phyloP scores from a whole-genome alignment of 768 basidiomycete genomes.

The Suillus cothurnatus region DNA sequence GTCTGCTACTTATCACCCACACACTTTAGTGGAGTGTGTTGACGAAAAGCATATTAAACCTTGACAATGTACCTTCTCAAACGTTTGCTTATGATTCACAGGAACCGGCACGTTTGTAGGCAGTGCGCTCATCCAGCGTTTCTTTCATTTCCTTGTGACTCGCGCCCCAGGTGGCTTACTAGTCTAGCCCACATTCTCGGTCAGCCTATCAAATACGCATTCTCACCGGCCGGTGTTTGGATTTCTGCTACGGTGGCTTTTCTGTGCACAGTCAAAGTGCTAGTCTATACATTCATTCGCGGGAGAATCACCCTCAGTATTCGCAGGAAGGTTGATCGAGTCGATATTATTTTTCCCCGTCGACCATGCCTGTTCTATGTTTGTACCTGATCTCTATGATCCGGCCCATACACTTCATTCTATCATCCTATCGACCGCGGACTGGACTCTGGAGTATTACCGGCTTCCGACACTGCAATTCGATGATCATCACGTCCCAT shows the following conservation, averaged over 20 bases:
- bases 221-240: neutral
- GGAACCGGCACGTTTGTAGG: neutral
- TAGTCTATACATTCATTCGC: neutral
- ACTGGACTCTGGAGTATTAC: neutral
- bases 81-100: neutral
- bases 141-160: neutral
- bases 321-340: neutral
- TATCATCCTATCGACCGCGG: slow-evolving; percentile 1
- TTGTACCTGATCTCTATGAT: neutral
- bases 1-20: neutral
- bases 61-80: neutral
- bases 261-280: neutral
- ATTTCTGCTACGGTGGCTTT: neutral
- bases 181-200: neutral
- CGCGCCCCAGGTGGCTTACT: neutral
- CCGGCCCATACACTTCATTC: neutral
- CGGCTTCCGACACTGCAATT: slow-evolving; percentile 3
- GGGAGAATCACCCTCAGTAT: slow-evolving; percentile 1
- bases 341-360: neutral
- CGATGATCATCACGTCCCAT: too few species aligned
- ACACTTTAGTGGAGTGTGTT: neutral
- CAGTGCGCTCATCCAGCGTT: neutral
- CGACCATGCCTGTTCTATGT: neutral
- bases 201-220: neutral
- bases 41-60: neutral